A percentile compares a stretch with the other conserved stretches of the same genome.
These are phyloP conservation scores for Boletus vinaceobasis DNA, from an alignment of 768 basidiomycete species.

Conservation along the genomic window DNA sequence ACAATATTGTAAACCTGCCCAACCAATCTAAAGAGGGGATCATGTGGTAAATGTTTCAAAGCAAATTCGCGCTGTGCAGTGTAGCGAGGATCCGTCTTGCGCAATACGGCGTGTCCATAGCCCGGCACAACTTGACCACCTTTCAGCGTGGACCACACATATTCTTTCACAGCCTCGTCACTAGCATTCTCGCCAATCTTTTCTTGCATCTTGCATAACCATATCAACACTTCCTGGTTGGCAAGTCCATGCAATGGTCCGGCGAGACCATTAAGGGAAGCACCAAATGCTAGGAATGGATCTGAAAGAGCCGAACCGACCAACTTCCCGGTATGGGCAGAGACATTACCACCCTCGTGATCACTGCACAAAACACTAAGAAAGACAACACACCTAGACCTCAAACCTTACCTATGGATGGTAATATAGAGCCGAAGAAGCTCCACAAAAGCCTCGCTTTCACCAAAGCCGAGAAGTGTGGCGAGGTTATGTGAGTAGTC, in stretches of 20 bases:
- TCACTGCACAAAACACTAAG: conserved; percentile 47
- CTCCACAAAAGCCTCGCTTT: conserved; percentile 86
- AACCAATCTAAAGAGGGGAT: conserved; percentile 94
- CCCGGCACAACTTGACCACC: conserved; percentile 92
- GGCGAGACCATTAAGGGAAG: conserved; percentile 92
- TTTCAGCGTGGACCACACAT: conserved; percentile 94
- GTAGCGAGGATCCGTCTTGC: conserved; percentile 93
- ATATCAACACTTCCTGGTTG: conserved; percentile 95
- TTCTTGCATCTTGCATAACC: conserved; percentile 91
- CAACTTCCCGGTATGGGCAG: conserved; percentile 89
- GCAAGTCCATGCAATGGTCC: conserved; percentile 96
- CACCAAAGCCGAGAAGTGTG: conserved; percentile 87
- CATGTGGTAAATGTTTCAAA: conserved; percentile 75
- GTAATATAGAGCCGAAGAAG: conserved; percentile 94
- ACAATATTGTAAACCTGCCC: conserved; percentile 85
- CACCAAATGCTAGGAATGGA: conserved; percentile 92
- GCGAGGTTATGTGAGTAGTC: conserved; percentile 91
- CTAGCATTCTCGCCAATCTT: conserved; percentile 82
- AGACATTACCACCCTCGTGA: conserved; percentile 98
- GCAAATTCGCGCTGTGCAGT: conserved; percentile 89
- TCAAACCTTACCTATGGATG: conserved; percentile 70
- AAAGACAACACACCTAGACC: not conserved
- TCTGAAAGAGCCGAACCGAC: conserved; percentile 96
- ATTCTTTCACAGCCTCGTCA: conserved; percentile 87
- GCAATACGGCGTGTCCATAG: conserved; percentile 81